These are phyloP conservation scores for Trypanosoma conorhini DNA, from an alignment of 208 protist species.

Conservation along the genomic window DNA sequence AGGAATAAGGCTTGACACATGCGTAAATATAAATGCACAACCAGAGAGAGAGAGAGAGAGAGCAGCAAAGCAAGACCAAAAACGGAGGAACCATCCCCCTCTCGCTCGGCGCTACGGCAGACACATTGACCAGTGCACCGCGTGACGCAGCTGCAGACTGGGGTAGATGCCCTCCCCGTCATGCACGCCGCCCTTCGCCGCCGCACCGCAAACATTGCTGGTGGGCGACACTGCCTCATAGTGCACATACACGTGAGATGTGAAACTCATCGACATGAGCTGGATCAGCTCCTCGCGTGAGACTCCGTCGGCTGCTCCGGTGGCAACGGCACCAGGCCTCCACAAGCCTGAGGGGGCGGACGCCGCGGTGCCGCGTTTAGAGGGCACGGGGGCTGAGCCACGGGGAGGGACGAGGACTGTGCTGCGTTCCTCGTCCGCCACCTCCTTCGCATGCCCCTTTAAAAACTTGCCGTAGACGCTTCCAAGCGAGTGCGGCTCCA, in stretches of 20 bases:
- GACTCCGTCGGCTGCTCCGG: constrained; percentile 13
- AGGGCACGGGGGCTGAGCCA: neutral
- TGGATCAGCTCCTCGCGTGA: constrained; percentile 45
- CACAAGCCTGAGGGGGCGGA: neutral
- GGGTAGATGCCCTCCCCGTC: neutral
- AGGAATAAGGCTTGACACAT: neutral
- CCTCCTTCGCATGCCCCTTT: constrained; percentile 6
- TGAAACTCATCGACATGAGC: constrained; percentile 51
- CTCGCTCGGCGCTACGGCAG: neutral
- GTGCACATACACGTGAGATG: constrained; percentile 69
- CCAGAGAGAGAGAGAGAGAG: neutral
- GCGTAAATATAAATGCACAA: neutral
- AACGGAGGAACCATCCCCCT: neutral
- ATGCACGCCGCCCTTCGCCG: neutral
- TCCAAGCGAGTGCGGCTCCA: constrained; percentile 60
- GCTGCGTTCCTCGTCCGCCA: constrained; percentile 1
- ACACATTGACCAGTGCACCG: constrained; percentile 64
- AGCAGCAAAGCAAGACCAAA: neutral
- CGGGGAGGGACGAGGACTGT: neutral
- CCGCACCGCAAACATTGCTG: neutral
- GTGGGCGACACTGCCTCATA: constrained; percentile 34
- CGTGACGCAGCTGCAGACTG: constrained; percentile 45
- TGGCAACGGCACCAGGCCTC: neutral
- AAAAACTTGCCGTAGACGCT: constrained; percentile 50
- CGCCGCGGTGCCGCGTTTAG: neutral